These are phyloP conservation scores for Apiotrichum mycotoxinovorans DNA, from an alignment of 1,284 basidiomycete genomes.

Conservation along the genomic window DNA sequence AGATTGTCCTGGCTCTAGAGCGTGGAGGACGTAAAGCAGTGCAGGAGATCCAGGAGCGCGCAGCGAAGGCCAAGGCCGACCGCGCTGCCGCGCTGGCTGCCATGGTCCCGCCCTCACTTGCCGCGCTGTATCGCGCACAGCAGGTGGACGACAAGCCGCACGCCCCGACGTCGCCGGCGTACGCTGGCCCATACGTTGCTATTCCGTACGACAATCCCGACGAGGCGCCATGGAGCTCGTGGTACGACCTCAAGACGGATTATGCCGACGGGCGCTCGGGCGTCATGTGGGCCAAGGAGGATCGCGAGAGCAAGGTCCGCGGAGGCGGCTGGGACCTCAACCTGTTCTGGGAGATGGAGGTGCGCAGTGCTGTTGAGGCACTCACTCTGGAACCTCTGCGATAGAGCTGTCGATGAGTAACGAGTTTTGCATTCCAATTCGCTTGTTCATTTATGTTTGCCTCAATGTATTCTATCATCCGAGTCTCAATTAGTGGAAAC, in stretches of 20 bases:
- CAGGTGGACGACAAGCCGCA: conserved; percentile 18
- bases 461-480: too few relatives aligned
- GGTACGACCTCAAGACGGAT: conserved; percentile 31
- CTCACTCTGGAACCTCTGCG: conserved; percentile 51
- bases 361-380: conserved; percentile 70
- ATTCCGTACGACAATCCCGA: conserved; percentile 43
- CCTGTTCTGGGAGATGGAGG: conserved; percentile 81
- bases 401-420: neutral
- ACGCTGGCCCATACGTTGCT: conserved; percentile 46
- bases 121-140: conserved; percentile 14
- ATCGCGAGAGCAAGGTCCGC: conserved; percentile 72
- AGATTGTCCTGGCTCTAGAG: conserved; percentile 75
- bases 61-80: conserved; percentile 30
- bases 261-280: conserved; percentile 52
- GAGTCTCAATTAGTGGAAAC: too few relatives aligned
- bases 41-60: conserved; percentile 62
- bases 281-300: conserved; percentile 65
- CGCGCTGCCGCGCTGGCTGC: conserved; percentile 29
- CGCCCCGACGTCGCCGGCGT: conserved; percentile 37
- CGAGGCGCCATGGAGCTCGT: conserved; percentile 20
- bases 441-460: too few relatives aligned
- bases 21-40: conserved; percentile 46
- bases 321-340: conserved; percentile 78
- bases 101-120: conserved; percentile 25
- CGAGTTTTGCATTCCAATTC: too few relatives aligned